Base-by-base conservation (phyloP, 208 protist species). In the Crithidia expoeki region DNA sequence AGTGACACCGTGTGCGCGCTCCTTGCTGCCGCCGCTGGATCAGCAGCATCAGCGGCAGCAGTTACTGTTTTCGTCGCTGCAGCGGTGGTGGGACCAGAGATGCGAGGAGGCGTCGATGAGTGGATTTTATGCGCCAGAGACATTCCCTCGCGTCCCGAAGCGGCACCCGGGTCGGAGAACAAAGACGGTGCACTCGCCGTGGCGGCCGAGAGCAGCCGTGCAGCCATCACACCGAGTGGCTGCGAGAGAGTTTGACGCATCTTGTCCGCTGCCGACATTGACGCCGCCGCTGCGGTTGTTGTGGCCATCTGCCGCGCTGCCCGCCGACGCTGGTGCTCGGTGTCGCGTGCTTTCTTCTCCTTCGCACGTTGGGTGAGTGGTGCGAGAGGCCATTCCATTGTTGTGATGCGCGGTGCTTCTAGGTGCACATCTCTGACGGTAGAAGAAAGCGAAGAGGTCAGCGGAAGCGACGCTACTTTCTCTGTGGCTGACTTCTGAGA, bases 111-210 rank as follows among this genome's bases (percentile, higher is more conserved):
- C 14, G 21, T 16, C 9, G 58, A 27, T 0, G 58, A 51, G 3
- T 17, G 4, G 5, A 0, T 12, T 1, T 2, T 42, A 17, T 23
- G 63, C 21, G 32, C 28, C 47, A 14, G n/a, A n/a, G n/a, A n/a
- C n/a, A n/a, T n/a, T n/a, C n/a, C n/a, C n/a, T n/a, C n/a, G n/a
- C n/a, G n/a, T n/a, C n/a, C n/a, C n/a, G n/a, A n/a, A n/a, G n/a
- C n/a, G n/a, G n/a, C n/a, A n/a, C n/a, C n/a, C n/a, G n/a, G 34
- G 21, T 73, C 65, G 16, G 72, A 51, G 33, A 78, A 78, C 42
- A 73, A 47, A 2, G 57, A 59, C 7, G 74, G 53, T 4, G 68
- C 51, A 21, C 60, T 56, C 12, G 60, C 56, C 5, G 67, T 63
- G 32, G 67, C 67, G 0, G 66, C 74, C 6, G 59, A 69, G 19